Conservation (phyloP, 2,329 filamentous ascomycete genomes). For the Chaetomium globosum region DNA sequence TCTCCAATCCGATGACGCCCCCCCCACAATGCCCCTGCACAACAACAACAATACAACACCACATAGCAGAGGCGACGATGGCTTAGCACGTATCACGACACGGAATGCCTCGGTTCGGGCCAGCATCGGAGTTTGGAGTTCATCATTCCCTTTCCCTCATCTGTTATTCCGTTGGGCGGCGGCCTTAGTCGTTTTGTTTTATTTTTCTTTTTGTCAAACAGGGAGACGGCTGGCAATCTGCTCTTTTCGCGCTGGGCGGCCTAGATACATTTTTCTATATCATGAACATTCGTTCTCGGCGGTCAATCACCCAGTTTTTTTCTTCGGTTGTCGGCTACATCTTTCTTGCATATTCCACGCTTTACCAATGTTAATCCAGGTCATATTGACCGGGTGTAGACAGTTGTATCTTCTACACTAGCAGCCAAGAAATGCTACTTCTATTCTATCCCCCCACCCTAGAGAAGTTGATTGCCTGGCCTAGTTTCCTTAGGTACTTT, state of each 20-base stretch:
- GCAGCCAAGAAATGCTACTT: background rate
- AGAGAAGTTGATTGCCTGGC: background rate
- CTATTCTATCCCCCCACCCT: background rate
- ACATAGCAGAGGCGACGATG: slow-evolving; percentile 24
- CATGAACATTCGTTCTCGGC: slow-evolving; percentile 2
- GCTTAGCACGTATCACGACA: slow-evolving; percentile 28
- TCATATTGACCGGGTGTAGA: background rate
- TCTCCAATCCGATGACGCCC: slow-evolving; percentile 20
- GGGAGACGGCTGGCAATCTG: slow-evolving; percentile 18
- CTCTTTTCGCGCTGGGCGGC: slow-evolving; percentile 16
- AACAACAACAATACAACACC: background rate
- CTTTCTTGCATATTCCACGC: background rate
- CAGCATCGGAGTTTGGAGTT: slow-evolving; percentile 37
- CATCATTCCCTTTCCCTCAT: slow-evolving; percentile 24
- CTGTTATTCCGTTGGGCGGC: background rate
- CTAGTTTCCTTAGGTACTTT: background rate
- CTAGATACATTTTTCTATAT: slow-evolving; percentile 10
- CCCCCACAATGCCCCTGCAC: slow-evolving; percentile 18
- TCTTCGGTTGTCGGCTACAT: background rate
- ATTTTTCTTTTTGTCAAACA: slow-evolving; percentile 4
- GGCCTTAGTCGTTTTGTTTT: slow-evolving; percentile 25
- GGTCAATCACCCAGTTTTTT: background rate
- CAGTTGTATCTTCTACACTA: background rate
- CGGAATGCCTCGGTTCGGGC: slow-evolving; percentile 31
- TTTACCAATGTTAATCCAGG: background rate